A percentile compares a stretch with the other conserved stretches of the same genome.
Conservation (phyloP, 768 basidiomycete species). For the Hemileccinum impolitum region DNA sequence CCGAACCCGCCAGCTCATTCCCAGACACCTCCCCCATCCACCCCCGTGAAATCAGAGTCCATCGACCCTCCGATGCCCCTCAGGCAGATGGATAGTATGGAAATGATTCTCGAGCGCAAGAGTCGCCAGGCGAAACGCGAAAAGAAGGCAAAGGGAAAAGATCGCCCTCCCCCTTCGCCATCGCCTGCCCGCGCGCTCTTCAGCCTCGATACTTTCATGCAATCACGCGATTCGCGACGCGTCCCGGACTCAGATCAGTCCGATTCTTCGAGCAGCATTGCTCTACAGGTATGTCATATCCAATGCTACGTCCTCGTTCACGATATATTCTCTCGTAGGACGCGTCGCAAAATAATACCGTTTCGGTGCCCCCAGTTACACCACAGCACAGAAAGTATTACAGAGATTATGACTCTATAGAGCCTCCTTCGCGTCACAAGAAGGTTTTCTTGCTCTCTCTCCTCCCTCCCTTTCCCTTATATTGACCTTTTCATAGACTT, state of each 20-base stretch:
- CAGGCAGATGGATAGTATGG: conserved; percentile 72
- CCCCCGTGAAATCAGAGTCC: conserved; percentile 64
- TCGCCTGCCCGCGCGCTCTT: conserved; percentile 45
- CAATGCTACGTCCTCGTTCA: conserved; percentile 16
- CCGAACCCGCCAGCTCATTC: conserved; percentile 42
- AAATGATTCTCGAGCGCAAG: conserved; percentile 71
- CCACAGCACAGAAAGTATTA: conserved; percentile 63
- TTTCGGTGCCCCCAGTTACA: conserved; percentile 43
- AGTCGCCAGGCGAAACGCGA: conserved; percentile 52
- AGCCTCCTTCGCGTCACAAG: conserved; percentile 31
- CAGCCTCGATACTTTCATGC: conserved; percentile 48
- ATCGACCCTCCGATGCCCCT: conserved; percentile 45
- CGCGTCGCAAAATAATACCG: conserved; percentile 25
- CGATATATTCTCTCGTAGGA: conserved; percentile 21
- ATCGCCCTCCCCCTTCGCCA: conserved; percentile 51
- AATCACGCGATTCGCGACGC: conserved; percentile 55
- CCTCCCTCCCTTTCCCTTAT: neutral
- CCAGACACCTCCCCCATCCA: conserved; percentile 44
- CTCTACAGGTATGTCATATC: conserved; percentile 39
- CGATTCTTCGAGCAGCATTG: conserved; percentile 21
- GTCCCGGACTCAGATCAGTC: conserved; percentile 30
- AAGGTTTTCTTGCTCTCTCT: conserved; percentile 19
- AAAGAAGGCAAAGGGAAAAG: conserved; percentile 45
- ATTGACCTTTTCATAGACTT: conserved; percentile 14
- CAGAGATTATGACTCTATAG: conserved; percentile 38